phyloP scores from a whole-genome alignment of 768 basidiomycete species.

The Boletus sensibilis region DNA sequence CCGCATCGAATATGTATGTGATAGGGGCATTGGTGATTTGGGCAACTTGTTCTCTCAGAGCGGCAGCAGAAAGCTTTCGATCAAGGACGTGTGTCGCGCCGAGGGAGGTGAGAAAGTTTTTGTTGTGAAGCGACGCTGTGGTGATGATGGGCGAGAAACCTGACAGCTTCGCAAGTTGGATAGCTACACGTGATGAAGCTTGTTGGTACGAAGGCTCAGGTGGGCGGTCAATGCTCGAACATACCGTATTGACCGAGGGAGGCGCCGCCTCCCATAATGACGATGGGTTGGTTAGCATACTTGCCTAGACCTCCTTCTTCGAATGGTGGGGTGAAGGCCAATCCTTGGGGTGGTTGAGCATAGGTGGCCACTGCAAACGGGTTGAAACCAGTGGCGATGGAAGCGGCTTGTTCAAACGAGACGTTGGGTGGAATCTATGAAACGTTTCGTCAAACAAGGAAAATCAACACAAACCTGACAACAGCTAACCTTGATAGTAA shows the following conservation, averaged over 20 bases:
- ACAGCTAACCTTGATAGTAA: conserved; percentile 16
- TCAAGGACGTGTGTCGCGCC: conserved; percentile 40
- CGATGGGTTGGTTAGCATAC: conserved; percentile 31
- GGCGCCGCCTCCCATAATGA: conserved; percentile 38
- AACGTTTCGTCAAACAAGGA: not conserved
- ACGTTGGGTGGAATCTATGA: conserved; percentile 33
- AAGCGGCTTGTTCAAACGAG: conserved; percentile 38
- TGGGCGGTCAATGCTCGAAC: not conserved
- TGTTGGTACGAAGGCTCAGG: not conserved
- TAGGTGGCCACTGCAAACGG: conserved; percentile 37
- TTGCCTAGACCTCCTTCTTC: conserved; percentile 29
- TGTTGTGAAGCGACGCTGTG: conserved; percentile 38
- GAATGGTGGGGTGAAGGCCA: conserved; percentile 30
- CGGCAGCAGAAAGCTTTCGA: conserved; percentile 19
- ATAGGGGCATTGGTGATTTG: conserved; percentile 7
- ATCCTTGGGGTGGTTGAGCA: conserved; percentile 24
- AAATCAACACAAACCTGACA: not conserved
- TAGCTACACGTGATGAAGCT: conserved; percentile 13
- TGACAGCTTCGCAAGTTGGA: conserved; percentile 35
- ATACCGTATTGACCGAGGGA: conserved; percentile 40
- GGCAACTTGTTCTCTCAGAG: conserved; percentile 7
- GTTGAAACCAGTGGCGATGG: conserved; percentile 33
- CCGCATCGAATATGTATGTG: conserved; percentile 27
- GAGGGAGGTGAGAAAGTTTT: conserved; percentile 27
- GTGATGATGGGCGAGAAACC: conserved; percentile 39